Conservation (phyloP, 176 grass and related monocot species). For the Oryza australiensis region DNA sequence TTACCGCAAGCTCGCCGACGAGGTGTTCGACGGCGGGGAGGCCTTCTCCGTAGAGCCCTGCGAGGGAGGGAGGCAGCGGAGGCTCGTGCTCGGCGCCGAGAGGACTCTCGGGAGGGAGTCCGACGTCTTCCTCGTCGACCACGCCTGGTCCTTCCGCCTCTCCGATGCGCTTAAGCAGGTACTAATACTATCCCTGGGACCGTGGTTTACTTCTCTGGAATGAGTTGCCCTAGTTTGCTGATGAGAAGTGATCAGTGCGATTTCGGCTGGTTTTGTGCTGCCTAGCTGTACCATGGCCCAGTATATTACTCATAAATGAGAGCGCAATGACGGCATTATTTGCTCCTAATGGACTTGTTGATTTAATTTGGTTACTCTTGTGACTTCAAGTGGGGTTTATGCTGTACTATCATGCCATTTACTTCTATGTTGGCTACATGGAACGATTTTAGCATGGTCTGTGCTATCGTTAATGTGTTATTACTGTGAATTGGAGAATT, state of each 20-base stretch:
- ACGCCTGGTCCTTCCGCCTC: constrained; percentile 94
- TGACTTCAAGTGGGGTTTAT: not conserved
- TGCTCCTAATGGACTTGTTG: not conserved
- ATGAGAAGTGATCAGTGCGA: not conserved
- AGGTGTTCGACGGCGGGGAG: constrained; percentile 90
- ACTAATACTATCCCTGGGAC: not conserved
- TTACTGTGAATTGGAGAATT: not conserved
- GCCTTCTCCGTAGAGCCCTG: constrained; percentile 71
- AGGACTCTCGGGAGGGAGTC: constrained; percentile 45
- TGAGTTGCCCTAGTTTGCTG: not conserved
- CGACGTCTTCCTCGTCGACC: constrained; percentile 88
- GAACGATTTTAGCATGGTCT: not conserved
- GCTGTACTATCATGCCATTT: not conserved
- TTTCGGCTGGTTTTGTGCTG: not conserved
- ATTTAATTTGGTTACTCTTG: not conserved
- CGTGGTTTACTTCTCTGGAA: not conserved
- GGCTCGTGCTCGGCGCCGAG: constrained; percentile 48
- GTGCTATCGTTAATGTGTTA: not conserved
- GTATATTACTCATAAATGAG: not conserved
- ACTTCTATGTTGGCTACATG: not conserved
- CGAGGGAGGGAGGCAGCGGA: constrained; percentile 59
- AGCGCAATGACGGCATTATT: not conserved
- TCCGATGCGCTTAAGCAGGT: constrained; percentile 85
- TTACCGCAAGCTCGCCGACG: constrained; percentile 73
- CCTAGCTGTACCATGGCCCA: not conserved